A percentile compares a stretch with the other conserved stretches of the same genome.
Conservation (phyloP, 2,329 filamentous ascomycete species). For the Mycosphaerella sp. region DNA sequence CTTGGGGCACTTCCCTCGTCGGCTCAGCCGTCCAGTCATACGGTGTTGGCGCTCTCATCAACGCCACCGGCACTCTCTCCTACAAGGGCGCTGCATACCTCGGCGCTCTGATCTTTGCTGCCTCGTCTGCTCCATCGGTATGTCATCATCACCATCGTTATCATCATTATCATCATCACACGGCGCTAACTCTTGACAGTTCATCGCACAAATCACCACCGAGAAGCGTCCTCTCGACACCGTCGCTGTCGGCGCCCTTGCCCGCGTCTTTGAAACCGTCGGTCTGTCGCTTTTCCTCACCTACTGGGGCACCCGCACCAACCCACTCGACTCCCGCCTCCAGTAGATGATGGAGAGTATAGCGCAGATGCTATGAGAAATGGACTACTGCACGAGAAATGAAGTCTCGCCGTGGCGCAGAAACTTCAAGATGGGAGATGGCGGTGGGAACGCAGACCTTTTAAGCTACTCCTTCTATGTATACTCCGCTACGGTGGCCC, state of each 20-base stretch:
- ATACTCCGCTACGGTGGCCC: conserved; percentile 4
- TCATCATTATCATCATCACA: neutral
- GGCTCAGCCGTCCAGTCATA: conserved; percentile 65
- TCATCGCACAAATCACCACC: conserved; percentile 77
- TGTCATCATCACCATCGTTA: conserved; percentile 34
- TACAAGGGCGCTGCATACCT: conserved; percentile 98
- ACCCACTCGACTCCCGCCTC: conserved; percentile 84
- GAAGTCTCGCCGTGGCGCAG: neutral
- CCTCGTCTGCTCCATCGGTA: conserved; percentile 81
- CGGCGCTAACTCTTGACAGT: conserved; percentile 47
- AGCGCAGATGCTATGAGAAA: conserved; percentile 5
- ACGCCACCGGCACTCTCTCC: conserved; percentile 87
- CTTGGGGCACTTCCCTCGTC: conserved; percentile 83
- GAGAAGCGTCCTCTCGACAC: conserved; percentile 92
- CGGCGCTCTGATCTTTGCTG: conserved; percentile 83
- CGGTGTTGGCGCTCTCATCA: conserved; percentile 49
- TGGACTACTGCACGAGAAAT: neutral
- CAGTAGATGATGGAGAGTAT: conserved; percentile 38
- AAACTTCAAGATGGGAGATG: conserved; percentile 2
- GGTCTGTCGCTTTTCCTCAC: conserved; percentile 88
- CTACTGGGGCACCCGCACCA: conserved; percentile 95
- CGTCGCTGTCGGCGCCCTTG: conserved; percentile 74
- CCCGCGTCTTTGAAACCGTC: conserved; percentile 86
- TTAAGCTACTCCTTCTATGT: conserved; percentile 11
- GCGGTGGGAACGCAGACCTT: conserved; percentile 5